phyloP scores from a whole-genome alignment of 1,284 basidiomycete species.

The Amylostereum areolatum region DNA sequence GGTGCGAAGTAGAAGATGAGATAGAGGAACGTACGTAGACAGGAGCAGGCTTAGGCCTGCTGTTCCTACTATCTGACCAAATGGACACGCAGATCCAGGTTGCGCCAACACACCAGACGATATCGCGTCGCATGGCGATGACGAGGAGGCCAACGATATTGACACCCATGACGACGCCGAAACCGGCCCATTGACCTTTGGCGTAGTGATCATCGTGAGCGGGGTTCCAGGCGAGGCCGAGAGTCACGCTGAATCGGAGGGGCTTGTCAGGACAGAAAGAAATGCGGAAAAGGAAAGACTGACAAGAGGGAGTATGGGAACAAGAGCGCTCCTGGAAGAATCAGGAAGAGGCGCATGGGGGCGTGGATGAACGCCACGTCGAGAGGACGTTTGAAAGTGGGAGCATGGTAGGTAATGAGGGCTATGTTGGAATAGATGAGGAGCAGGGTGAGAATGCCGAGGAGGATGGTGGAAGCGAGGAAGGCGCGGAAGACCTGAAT shows the following conservation, averaged over 20 bases:
- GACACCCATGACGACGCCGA: constrained; percentile 52
- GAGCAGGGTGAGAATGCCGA: constrained; percentile 52
- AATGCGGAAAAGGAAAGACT: constrained; percentile 12
- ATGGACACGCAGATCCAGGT: constrained; percentile 65
- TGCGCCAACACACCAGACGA: constrained; percentile 67
- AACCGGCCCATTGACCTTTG: constrained; percentile 53
- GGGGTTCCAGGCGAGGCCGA: constrained; percentile 42
- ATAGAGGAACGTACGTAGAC: constrained; percentile 45
- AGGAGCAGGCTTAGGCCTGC: constrained; percentile 51
- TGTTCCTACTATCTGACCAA: constrained; percentile 32
- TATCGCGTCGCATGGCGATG: constrained; percentile 48
- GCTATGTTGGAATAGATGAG: constrained; percentile 64
- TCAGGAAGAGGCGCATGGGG: constrained; percentile 65
- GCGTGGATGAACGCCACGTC: constrained; percentile 69
- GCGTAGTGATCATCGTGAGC: constrained; percentile 37
- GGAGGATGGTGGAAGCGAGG: constrained; percentile 51
- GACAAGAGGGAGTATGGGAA: constrained; percentile 51
- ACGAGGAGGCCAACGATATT: constrained; percentile 55
- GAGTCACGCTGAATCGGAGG: constrained; percentile 41
- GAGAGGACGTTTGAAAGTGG: constrained; percentile 48
- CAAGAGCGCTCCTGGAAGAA: constrained; percentile 43
- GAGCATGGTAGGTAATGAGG: constrained; percentile 60
- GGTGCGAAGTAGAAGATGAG: not conserved
- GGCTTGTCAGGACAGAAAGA: not conserved
- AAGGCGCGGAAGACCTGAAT: constrained; percentile 56